phyloP scores from a whole-genome alignment of 2,329 filamentous ascomycete species.

The Bipolaris zeicola region DNA sequence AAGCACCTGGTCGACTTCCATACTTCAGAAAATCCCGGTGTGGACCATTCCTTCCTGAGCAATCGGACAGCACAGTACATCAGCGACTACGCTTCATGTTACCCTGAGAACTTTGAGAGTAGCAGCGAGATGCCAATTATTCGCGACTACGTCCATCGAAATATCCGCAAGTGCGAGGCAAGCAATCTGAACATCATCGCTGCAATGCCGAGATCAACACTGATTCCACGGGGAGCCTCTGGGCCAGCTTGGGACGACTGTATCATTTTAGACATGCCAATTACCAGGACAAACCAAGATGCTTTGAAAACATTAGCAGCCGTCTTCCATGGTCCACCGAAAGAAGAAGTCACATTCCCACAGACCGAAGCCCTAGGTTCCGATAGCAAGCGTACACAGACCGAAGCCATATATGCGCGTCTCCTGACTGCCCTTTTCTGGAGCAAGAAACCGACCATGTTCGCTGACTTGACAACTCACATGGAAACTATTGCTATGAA shows the following conservation, averaged over 20 bases:
- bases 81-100: conserved; percentile 60
- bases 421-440: conserved; percentile 62
- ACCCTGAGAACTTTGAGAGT: conserved; percentile 61
- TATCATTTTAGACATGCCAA: conserved; percentile 57
- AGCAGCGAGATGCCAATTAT: conserved; percentile 53
- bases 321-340: conserved; percentile 60
- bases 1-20: conserved; percentile 57
- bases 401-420: conserved; percentile 60
- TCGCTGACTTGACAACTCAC: conserved; percentile 57
- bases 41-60: conserved; percentile 61
- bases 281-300: conserved; percentile 59
- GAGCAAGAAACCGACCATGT: conserved; percentile 57
- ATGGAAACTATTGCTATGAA: conserved; percentile 64
- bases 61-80: conserved; percentile 63
- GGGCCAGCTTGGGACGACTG: conserved; percentile 45
- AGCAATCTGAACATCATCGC: conserved; percentile 64
- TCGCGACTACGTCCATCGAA: conserved; percentile 54
- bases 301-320: conserved; percentile 61
- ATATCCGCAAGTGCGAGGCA: conserved; percentile 60
- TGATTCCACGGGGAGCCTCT: conserved; percentile 53
- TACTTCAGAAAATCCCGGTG: conserved; percentile 54
- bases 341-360: conserved; percentile 47
- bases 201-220: conserved; percentile 59
- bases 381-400: conserved; percentile 43
- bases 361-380: conserved; percentile 31